Evolutionary conservation across 2,329 filamentous ascomycete genomes (phyloP).

Genomic region (Calonectria naviculata): DNA sequence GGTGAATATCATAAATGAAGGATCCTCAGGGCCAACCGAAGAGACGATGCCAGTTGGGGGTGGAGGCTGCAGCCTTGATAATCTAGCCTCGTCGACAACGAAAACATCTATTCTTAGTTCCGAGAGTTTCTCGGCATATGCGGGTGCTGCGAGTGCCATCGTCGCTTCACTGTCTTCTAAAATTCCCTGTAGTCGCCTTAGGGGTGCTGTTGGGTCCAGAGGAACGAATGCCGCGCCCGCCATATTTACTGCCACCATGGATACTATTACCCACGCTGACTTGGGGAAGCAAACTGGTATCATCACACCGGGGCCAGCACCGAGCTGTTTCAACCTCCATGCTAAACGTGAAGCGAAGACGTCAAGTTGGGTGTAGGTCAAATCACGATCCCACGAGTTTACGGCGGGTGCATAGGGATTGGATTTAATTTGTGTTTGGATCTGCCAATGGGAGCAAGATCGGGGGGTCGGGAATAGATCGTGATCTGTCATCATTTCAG

Average conservation of each 20-base stretch:
- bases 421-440: neutral
- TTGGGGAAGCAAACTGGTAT: constrained; percentile 2
- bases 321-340: constrained; percentile 1
- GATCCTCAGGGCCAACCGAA: neutral
- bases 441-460: constrained; percentile 10
- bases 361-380: neutral
- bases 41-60: neutral
- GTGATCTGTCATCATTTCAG: neutral
- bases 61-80: neutral
- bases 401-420: neutral
- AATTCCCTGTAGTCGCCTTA: neutral
- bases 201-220: neutral
- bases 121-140: neutral
- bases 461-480: neutral
- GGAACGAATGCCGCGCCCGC: constrained; percentile 1
- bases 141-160: neutral
- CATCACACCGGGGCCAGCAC: neutral
- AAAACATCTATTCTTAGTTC: neutral
- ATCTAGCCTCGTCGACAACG: neutral
- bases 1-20: constrained; percentile 7
- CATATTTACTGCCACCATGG: constrained; percentile 10
- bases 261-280: constrained; percentile 1
- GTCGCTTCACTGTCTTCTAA: neutral
- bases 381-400: neutral
- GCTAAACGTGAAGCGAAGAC: neutral